Conservation (phyloP, 371 early-diverging fungal species). For the Lichtheimia corymbifera region DNA sequence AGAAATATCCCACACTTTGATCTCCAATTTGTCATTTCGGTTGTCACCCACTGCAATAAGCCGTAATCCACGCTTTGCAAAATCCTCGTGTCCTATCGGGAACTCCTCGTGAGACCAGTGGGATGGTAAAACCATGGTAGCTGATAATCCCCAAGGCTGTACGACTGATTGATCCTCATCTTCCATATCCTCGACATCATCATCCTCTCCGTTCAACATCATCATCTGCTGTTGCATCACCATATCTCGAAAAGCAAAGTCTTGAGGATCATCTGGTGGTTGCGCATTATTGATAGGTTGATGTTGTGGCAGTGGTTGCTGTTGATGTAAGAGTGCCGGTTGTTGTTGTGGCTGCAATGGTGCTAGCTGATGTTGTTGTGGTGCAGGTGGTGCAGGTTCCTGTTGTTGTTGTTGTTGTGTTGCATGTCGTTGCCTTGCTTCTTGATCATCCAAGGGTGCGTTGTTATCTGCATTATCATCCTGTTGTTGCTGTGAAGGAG, state of each 20-base stretch:
- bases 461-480: neutral
- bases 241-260: neutral
- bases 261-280: conserved; percentile 7
- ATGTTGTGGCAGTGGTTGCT: neutral
- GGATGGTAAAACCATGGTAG: conserved; percentile 42
- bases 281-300: neutral
- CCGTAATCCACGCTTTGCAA: conserved; percentile 29
- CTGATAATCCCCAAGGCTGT: conserved; percentile 46
- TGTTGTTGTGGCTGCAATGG: neutral
- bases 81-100: conserved; percentile 5
- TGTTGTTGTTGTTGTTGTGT: neutral
- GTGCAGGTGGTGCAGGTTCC: neutral
- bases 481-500: conserved; percentile 4
- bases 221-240: conserved; percentile 15
- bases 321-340: neutral
- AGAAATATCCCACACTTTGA: conserved; percentile 50
- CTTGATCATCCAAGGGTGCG: neutral
- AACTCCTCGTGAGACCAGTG: conserved; percentile 17
- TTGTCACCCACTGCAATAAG: conserved; percentile 39
- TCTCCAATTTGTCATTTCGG: conserved; percentile 32
- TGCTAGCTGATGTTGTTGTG: neutral
- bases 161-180: conserved; percentile 19
- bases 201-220: conserved; percentile 40
- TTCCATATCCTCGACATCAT: conserved; percentile 12
- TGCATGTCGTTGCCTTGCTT: neutral